Evolutionary conservation across 371 early-diverging fungal genomes (phyloP).

Genomic region (Blakeslea trispora): DNA sequence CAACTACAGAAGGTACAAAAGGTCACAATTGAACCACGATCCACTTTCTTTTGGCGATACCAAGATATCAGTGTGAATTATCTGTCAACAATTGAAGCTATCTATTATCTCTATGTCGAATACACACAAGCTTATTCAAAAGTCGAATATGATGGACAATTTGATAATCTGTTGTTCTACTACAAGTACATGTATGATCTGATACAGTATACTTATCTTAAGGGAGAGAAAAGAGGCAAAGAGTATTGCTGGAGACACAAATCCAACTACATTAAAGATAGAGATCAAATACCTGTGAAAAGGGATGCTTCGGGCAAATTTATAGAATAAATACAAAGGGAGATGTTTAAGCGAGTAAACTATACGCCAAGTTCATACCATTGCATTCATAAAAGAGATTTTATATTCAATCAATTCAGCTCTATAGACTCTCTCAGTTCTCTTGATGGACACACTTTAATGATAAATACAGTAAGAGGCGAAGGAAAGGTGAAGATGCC

Average conservation of each 20-base stretch:
- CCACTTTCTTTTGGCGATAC: conserved; percentile 90
- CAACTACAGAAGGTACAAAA: conserved; percentile 51
- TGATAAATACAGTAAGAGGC: too few relatives aligned
- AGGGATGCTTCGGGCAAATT: conserved; percentile 12
- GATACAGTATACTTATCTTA: conserved; percentile 76
- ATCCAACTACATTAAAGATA: conserved; percentile 20
- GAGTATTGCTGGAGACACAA: conserved; percentile 24
- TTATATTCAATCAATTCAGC: too few relatives aligned
- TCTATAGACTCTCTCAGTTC: too few relatives aligned
- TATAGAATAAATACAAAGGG: neutral
- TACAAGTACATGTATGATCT: conserved; percentile 84
- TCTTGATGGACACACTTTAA: too few relatives aligned
- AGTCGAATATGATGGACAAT: conserved; percentile 66
- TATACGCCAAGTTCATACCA: too few relatives aligned
- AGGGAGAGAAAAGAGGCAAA: conserved; percentile 21
- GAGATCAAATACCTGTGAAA: neutral
- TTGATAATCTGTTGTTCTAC: conserved; percentile 87
- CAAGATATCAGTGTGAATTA: conserved; percentile 73
- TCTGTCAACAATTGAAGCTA: conserved; percentile 94
- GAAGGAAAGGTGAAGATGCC: too few relatives aligned
- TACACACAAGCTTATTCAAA: conserved; percentile 45
- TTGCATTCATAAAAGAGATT: too few relatives aligned
- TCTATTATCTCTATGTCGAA: conserved; percentile 88
- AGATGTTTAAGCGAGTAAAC: too few relatives aligned
- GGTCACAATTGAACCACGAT: conserved; percentile 64